Percentiles rank a stretch among this genome's conserved stretches.
Evolutionary conservation across 345 rosid species (phyloP).

Genomic region (Eucalyptus coolabah): DNA sequence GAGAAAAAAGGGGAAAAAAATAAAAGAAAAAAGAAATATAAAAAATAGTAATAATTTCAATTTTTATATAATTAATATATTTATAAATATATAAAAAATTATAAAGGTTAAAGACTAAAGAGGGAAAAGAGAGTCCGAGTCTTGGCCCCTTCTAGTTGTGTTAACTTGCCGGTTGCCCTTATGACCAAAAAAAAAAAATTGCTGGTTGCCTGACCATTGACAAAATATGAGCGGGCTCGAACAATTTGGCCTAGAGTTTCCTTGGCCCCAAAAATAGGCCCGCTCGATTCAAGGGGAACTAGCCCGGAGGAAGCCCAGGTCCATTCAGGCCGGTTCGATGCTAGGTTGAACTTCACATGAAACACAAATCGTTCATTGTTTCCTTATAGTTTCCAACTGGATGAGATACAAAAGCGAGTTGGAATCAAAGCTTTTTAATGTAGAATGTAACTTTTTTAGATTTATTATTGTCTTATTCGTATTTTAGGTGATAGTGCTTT

Average conservation of each 20-base stretch:
- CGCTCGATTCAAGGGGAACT: background rate
- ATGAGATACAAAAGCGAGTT: background rate
- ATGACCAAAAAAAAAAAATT: too few relatives aligned
- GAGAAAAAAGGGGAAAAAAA: too few relatives aligned
- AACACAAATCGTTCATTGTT: background rate
- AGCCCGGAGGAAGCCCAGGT: background rate
- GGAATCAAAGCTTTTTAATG: background rate
- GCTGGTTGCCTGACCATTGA: background rate
- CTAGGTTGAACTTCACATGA: background rate
- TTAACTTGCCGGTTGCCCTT: background rate
- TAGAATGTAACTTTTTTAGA: background rate
- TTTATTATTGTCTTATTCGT: background rate
- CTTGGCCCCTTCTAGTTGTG: background rate
- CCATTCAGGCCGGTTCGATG: background rate
- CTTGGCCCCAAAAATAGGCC: background rate
- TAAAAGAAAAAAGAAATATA: accelerated
- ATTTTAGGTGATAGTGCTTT: background rate
- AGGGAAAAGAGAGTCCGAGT: too few relatives aligned
- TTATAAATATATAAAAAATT: too few relatives aligned
- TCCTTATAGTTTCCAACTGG: background rate
- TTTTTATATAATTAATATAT: too few relatives aligned
- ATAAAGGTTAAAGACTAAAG: too few relatives aligned
- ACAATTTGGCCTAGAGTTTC: background rate
- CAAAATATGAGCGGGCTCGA: background rate
- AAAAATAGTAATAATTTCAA: too few relatives aligned